phyloP scores from a whole-genome alignment of 495 filamentous ascomycete species.

The Venustampulla echinocandica region DNA sequence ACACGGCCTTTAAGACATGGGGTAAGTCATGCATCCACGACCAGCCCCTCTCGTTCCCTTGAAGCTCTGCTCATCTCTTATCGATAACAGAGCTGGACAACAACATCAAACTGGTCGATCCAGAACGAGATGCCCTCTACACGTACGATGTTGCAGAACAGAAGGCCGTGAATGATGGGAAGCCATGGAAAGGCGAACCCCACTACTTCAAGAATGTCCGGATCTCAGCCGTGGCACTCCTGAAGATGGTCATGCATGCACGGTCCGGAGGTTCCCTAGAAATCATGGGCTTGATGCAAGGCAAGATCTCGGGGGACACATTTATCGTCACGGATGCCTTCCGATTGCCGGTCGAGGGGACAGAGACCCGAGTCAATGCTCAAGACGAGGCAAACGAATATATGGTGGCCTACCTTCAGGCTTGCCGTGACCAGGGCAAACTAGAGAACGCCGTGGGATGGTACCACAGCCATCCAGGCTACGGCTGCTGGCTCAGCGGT shows the following conservation, averaged over 20 bases:
- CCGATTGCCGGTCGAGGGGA: conserved; percentile 91
- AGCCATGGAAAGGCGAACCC: conserved; percentile 75
- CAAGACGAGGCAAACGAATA: conserved; percentile 94
- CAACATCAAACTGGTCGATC: conserved; percentile 71
- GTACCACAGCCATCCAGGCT: conserved; percentile 98
- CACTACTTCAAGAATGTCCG: conserved; percentile 89
- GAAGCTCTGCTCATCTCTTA: conserved; percentile 10
- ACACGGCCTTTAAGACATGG: conserved; percentile 23
- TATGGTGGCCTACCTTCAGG: conserved; percentile 75
- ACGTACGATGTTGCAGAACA: conserved; percentile 61
- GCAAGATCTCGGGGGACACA: conserved; percentile 72
- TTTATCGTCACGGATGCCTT: conserved; percentile 94
- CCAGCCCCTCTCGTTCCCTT: background rate
- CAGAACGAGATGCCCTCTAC: conserved; percentile 85
- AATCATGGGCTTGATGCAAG: conserved; percentile 98
- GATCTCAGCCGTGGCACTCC: conserved; percentile 84
- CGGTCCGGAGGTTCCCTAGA: conserved; percentile 85
- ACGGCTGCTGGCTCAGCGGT: conserved; percentile 95
- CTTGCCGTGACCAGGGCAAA: conserved; percentile 65
- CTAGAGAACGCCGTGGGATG: conserved; percentile 91
- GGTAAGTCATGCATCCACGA: conserved; percentile 10
- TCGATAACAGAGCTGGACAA: conserved; percentile 74
- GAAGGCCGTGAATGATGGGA: conserved; percentile 45
- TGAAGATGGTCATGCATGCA: conserved; percentile 99
- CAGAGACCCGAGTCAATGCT: conserved; percentile 95